A percentile compares a stretch with the other conserved stretches of the same genome.
Conservation (phyloP, 768 basidiomycete species). For the Inosperma sp. region DNA sequence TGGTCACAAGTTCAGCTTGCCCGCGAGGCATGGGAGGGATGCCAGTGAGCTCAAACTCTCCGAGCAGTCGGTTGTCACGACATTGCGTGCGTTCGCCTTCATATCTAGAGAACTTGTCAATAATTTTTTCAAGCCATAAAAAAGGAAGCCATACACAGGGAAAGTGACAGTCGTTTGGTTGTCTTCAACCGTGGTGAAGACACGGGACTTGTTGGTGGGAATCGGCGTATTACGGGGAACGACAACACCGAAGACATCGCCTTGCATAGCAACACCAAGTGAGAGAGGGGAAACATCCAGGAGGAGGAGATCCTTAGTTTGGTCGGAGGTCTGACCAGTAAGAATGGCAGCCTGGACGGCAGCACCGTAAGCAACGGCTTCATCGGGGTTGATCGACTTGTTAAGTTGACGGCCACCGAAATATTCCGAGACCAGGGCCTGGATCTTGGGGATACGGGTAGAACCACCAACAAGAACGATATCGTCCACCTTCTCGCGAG, state of each 20-base stretch:
- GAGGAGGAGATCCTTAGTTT: constrained; percentile 96
- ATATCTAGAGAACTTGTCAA: constrained; percentile 48
- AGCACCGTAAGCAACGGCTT: constrained; percentile 99
- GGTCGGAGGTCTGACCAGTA: constrained; percentile 97
- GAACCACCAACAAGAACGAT: constrained; percentile 99
- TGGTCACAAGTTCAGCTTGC: constrained; percentile 98
- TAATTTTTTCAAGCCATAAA: constrained; percentile 8
- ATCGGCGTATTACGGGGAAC: constrained; percentile 99
- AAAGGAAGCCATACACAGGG: constrained; percentile 71
- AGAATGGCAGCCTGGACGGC: constrained; percentile 99
- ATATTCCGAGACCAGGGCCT: constrained; percentile 96
- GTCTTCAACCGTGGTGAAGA: constrained; percentile 99
- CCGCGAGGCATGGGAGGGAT: constrained; percentile 99
- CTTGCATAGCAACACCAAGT: constrained; percentile 99
- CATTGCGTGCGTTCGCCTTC: constrained; percentile 99
- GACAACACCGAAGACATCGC: constrained; percentile 99
- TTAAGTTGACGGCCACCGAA: constrained; percentile 97
- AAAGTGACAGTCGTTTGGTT: constrained; percentile 99
- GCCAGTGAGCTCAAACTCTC: constrained; percentile 98
- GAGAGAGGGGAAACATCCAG: constrained; percentile 98
- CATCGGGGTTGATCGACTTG: constrained; percentile 99
- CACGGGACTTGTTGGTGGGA: constrained; percentile 98
- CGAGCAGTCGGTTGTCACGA: constrained; percentile 97
- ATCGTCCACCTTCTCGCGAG: constrained; percentile 95
- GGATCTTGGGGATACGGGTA: constrained; percentile 99